A percentile compares a stretch with the other conserved stretches of the same genome.
Conservation (phyloP, 2,329 filamentous ascomycete species). For the Colletotrichum horii region DNA sequence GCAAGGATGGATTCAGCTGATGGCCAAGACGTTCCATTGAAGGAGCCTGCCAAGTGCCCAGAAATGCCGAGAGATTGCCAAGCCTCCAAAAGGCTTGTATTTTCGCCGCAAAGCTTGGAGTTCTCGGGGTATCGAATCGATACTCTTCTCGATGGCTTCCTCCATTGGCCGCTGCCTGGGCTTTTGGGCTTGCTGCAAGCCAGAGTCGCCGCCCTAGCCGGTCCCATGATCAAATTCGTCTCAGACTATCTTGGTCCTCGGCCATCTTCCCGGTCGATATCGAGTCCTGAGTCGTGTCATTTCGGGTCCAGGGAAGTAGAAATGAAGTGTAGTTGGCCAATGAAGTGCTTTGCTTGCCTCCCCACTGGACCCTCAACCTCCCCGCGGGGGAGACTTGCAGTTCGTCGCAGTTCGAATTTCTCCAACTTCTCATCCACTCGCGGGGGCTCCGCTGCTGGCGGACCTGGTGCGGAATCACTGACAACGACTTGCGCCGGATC, state of each 20-base stretch:
- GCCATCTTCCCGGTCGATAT: background rate
- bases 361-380: background rate
- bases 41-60: background rate
- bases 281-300: background rate
- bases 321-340: background rate
- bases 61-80: conserved; percentile 9
- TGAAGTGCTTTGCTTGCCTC: background rate
- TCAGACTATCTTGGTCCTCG: background rate
- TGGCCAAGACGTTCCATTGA: background rate
- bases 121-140: background rate
- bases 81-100: conserved; percentile 14
- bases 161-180: background rate
- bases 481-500: background rate
- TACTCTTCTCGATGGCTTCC: background rate
- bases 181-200: background rate
- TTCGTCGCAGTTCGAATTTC: background rate
- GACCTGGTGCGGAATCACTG: background rate
- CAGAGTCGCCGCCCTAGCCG: background rate
- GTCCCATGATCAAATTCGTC: background rate
- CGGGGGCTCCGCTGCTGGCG: background rate
- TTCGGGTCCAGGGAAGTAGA: background rate
- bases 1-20: background rate
- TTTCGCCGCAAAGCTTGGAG: conserved; percentile 1
- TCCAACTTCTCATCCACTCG: background rate
- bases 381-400: background rate